Base-by-base conservation (phyloP, 2,329 filamentous ascomycete species). In the Mycogone perniciosa region DNA sequence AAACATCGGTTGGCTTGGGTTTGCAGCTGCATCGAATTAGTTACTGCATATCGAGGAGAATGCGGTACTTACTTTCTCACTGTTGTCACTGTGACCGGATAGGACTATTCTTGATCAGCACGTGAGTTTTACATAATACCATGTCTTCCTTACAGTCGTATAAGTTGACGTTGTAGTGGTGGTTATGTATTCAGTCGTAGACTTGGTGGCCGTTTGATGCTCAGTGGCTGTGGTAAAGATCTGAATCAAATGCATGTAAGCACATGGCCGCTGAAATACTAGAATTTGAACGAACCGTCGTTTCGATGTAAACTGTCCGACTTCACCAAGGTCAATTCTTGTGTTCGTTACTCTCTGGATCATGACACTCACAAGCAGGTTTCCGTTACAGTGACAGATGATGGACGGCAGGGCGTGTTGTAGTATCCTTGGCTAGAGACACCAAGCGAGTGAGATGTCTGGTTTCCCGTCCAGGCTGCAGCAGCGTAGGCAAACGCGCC, bases 41-140 rank as follows among this genome's bases (percentile, higher is more conserved):
- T 20, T 13, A 6, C 8, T 13, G 6, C 6, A n/a, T n/a, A 20
- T 20, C 35, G 7, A 38, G 3, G 9, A 38, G 20, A 20, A 38
- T n/a, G n/a, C 10, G 6, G n/a, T 38, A 53, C 57, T 48, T 44
- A 59, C 57, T 49, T 56, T 33, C 44, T 33, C 13, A 44, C 31
- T 13, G 45, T 46, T 7, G 59, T 62, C 1, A 59, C 44, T 7
- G 59, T 60, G n/a, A 61, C 47, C 4, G 58, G 57, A 31, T 55
- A 59, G 4, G 60, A 60, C 59, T 61, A 9, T 26, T 2, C n/a
- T 7, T 7, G n/a, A 31, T 56, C 35, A 51, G 48, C 27, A 48
- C n/a, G 7, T n/a, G 41, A 7, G 30, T 9, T 11, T 7, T 30
- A 11, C 9, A 2, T 29, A 3, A 29, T 31, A 7, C 7, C 6